Base-by-base conservation (phyloP, 352 stramenopile species). In the Phytophthora megakarya region DNA sequence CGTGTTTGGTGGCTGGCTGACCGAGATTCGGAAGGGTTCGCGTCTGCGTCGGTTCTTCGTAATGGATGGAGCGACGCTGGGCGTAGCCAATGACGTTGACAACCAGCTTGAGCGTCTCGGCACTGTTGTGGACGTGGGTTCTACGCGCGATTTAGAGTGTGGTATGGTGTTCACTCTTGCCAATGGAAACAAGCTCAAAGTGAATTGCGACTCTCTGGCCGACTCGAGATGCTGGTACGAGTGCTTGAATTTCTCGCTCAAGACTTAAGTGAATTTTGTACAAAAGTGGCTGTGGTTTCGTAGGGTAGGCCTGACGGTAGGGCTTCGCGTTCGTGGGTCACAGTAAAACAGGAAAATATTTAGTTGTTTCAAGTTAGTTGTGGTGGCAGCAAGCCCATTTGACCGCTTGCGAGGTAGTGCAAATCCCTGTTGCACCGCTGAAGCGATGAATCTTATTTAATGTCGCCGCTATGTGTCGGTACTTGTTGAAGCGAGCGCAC, bases 1-100 rank as follows among this genome's bases (percentile, higher is more conserved):
- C 0, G 81, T 94, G 35, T 93, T 87, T 56, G 85, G 84, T 45
- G 87, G 87, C 3, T 96, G 87, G 87, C 75, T 94, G 57, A 94
- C 87, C 43, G 74, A 78, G 22, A 56, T 83, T 30, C 67, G 76
- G 13, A 78, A 81, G 32, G 47, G 62, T 19, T 63, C 51, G 4
- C 70, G 70, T 35, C 56, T 93, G 18, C 83, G 87, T 19, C 78
- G 84, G 40, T 96, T 90, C 52, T 96, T 86, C 65, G 80, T 96
- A 35, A 63, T 92, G 26, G 83, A 91, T n/a, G 81, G 80, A 13
- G 65, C 75, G 15, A 86, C 74, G 16, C 57, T 96, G 3, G 85
- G 87, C 9, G 70, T 82, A n/a, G 85, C 87, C 18, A 85, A 86
- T 52, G 87, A 93, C 61, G 86, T 96, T 11, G 84, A 96, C 64